phyloP scores from a whole-genome alignment of 2,329 filamentous ascomycete genomes.

The Aspergillus sp. region DNA sequence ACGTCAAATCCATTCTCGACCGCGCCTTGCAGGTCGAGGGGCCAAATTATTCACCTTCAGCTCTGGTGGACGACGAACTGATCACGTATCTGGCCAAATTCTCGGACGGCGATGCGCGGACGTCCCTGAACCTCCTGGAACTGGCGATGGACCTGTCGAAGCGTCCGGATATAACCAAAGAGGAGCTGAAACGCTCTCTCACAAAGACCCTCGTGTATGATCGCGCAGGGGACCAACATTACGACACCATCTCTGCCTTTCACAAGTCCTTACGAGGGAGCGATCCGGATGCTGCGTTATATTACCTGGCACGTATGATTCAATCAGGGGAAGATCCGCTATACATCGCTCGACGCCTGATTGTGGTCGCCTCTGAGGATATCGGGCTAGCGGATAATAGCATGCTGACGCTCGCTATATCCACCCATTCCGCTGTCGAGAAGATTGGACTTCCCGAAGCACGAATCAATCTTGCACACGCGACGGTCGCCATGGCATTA shows the following conservation, averaged over 20 bases:
- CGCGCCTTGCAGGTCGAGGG: conserved; percentile 69
- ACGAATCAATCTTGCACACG: conserved; percentile 86
- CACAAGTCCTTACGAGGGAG: conserved; percentile 92
- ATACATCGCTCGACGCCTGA: conserved; percentile 86
- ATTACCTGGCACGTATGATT: conserved; percentile 94
- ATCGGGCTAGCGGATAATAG: conserved; percentile 85
- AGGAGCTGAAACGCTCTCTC: conserved; percentile 74
- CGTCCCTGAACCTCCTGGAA: conserved; percentile 87
- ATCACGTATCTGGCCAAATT: conserved; percentile 80
- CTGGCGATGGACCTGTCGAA: conserved; percentile 75
- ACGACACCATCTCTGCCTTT: conserved; percentile 94
- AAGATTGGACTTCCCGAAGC: conserved; percentile 96
- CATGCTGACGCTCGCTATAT: conserved; percentile 78
- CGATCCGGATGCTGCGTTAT: conserved; percentile 82
- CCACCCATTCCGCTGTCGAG: conserved; percentile 81
- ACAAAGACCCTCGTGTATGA: conserved; percentile 96
- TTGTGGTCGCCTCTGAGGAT: conserved; percentile 93
- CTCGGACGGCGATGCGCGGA: conserved; percentile 88
- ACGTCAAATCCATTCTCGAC: conserved; percentile 70
- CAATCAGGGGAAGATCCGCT: conserved; percentile 91
- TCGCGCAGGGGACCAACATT: conserved; percentile 91
- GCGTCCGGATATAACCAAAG: conserved; percentile 64
- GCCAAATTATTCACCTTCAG: conserved; percentile 46
- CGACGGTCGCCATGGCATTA: conserved; percentile 73
- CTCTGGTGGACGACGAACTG: conserved; percentile 72